These are phyloP conservation scores for Acacia confusa DNA, from an alignment of 306 rosid species.

Conservation along the genomic window DNA sequence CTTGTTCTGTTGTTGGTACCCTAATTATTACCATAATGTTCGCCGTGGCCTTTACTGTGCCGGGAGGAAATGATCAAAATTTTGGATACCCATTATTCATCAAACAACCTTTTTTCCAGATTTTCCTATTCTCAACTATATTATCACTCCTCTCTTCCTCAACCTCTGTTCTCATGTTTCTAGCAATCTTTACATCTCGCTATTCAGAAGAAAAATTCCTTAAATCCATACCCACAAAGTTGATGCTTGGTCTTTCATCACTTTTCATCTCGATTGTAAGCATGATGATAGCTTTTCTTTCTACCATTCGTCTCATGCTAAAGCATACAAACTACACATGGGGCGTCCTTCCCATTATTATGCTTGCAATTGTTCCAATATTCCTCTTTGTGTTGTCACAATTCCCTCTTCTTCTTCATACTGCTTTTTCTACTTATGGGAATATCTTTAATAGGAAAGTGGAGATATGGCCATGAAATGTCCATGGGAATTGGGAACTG, in stretches of 20 bases:
- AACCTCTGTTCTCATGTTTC: constrained; percentile 1
- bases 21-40: constrained; percentile 4
- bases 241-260: neutral
- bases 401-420: neutral
- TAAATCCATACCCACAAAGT: neutral
- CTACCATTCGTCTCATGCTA: neutral
- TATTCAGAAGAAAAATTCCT: constrained; percentile 16
- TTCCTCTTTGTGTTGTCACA: neutral
- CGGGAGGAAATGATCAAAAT: constrained; percentile 7
- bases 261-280: neutral
- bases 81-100: neutral
- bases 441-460: neutral
- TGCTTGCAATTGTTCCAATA: neutral
- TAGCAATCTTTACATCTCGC: constrained; percentile 1
- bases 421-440: neutral
- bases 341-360: neutral
- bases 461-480: constrained; percentile 13
- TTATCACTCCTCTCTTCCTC: constrained; percentile 11
- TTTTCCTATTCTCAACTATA: neutral
- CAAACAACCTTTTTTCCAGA: neutral
- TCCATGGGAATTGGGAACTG: neutral
- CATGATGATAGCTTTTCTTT: constrained; percentile 13
- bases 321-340: neutral
- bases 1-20: neutral
- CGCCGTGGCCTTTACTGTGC: neutral